Evolutionary conservation across 2,329 filamentous ascomycete species (phyloP).

Genomic region (Exophiala sideris): DNA sequence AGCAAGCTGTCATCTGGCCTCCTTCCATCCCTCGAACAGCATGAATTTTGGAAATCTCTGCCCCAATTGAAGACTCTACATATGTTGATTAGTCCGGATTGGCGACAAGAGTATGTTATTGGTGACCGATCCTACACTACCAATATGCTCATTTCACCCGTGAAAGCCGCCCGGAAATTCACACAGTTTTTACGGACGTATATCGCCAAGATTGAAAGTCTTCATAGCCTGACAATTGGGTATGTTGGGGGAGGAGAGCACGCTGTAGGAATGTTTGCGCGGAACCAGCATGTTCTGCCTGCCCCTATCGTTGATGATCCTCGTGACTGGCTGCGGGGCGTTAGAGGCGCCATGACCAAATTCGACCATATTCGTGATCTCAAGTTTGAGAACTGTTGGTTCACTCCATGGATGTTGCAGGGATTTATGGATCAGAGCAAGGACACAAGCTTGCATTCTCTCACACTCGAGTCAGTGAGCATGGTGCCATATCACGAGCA

Average conservation of each 20-base stretch:
- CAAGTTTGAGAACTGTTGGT: conserved; percentile 67
- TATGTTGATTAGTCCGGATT: conserved; percentile 63
- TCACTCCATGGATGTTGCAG: conserved; percentile 56
- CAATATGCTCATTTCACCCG: conserved; percentile 50
- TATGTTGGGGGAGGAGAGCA: conserved; percentile 68
- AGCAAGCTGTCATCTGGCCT: conserved; percentile 63
- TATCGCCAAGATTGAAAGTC: conserved; percentile 47
- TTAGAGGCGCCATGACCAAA: conserved; percentile 40
- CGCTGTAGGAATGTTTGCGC: conserved; percentile 57
- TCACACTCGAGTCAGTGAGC: conserved; percentile 64
- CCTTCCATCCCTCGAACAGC: conserved; percentile 53
- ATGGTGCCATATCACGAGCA: conserved; percentile 47
- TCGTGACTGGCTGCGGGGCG: conserved; percentile 12
- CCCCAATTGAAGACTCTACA: conserved; percentile 54
- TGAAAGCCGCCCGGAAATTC: conserved; percentile 51
- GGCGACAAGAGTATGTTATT: conserved; percentile 56
- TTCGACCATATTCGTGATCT: conserved; percentile 59
- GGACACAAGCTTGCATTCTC: conserved; percentile 46
- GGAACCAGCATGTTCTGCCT: conserved; percentile 61
- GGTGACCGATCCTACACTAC: conserved; percentile 51
- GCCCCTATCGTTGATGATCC: conserved; percentile 43
- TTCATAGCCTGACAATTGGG: conserved; percentile 61
- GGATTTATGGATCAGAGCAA: conserved; percentile 52
- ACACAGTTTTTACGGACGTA: conserved; percentile 52
- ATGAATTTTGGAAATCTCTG: conserved; percentile 62